Evolutionary conservation across 2,329 filamentous ascomycete species (phyloP).

Genomic region (Neurospora sp.): DNA sequence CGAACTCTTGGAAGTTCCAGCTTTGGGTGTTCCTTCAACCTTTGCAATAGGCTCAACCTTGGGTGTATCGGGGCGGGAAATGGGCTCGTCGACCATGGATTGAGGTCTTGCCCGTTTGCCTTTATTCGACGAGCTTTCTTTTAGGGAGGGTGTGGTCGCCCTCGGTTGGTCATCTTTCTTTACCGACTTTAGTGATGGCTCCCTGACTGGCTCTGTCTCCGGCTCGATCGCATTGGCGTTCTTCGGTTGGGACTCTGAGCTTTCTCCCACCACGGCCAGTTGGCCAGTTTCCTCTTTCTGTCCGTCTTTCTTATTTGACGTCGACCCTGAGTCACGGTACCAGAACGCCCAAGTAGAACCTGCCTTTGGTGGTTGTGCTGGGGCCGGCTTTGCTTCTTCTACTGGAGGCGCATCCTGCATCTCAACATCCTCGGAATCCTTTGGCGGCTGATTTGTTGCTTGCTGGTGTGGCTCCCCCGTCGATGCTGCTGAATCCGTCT

Average conservation of each 20-base stretch:
- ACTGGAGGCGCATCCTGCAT: slow-evolving; percentile 32
- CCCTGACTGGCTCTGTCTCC: slow-evolving; percentile 26
- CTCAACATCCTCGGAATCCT: slow-evolving; percentile 31
- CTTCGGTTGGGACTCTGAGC: slow-evolving; percentile 45
- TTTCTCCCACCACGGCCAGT: slow-evolving; percentile 48
- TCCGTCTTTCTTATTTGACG: slow-evolving; percentile 21
- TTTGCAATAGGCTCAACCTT: slow-evolving; percentile 21
- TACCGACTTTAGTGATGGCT: slow-evolving; percentile 20
- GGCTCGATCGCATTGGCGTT: slow-evolving; percentile 36
- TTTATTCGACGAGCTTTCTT: slow-evolving; percentile 26
- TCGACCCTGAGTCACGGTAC: slow-evolving; percentile 48
- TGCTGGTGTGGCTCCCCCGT: slow-evolving; percentile 8
- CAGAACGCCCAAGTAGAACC: slow-evolving; percentile 75
- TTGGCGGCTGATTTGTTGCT: slow-evolving; percentile 8
- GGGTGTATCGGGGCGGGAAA: slow-evolving; percentile 26
- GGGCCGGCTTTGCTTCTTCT: slow-evolving; percentile 20
- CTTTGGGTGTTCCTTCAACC: slow-evolving; percentile 15
- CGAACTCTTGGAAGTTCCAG: slow-evolving; percentile 17
- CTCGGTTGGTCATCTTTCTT: slow-evolving; percentile 23
- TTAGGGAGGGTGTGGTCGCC: slow-evolving; percentile 16
- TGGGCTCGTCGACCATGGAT: slow-evolving; percentile 35
- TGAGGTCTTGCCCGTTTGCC: slow-evolving; percentile 36
- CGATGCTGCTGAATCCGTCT: slow-evolving; percentile 3
- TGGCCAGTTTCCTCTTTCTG: slow-evolving; percentile 34
- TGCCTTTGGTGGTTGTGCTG: slow-evolving; percentile 34